Evolutionary conservation across 2,329 filamentous ascomycete genomes (phyloP).

Genomic region (Xylariaceae sp.): DNA sequence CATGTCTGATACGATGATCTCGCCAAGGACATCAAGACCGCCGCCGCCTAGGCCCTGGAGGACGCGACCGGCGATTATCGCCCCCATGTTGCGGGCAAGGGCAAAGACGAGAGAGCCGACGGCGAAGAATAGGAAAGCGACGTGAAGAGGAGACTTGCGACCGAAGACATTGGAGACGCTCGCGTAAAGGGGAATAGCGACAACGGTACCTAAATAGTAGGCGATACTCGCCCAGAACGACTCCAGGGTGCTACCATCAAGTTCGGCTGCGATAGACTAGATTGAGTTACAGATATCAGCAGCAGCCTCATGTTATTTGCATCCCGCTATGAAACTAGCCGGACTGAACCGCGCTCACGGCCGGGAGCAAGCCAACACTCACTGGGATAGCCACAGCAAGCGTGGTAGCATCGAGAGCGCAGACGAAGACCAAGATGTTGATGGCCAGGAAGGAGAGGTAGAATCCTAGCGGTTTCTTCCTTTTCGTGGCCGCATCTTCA

Average conservation of each 20-base stretch:
- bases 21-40: constrained; percentile 36
- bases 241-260: constrained; percentile 30
- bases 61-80: constrained; percentile 31
- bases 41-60: constrained; percentile 38
- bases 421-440: constrained; percentile 24
- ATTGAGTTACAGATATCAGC: neutral
- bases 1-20: constrained; percentile 40
- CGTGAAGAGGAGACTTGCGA: constrained; percentile 36
- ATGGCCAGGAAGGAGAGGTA: constrained; percentile 26
- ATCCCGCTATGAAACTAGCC: neutral
- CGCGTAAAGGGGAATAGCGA: constrained; percentile 33
- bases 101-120: constrained; percentile 39
- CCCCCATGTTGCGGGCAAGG: constrained; percentile 28
- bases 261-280: constrained; percentile 29
- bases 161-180: constrained; percentile 38
- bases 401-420: constrained; percentile 24
- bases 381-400: constrained; percentile 28
- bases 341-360: neutral
- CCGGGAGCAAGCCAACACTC: constrained; percentile 2
- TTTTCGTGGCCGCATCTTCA: neutral
- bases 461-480: constrained; percentile 22
- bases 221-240: constrained; percentile 42
- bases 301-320: neutral
- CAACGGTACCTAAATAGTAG: constrained; percentile 29
- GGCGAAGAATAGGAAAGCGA: constrained; percentile 39